Conservation (phyloP, 306 rosid genomes). For the Biancaea sappan region DNA sequence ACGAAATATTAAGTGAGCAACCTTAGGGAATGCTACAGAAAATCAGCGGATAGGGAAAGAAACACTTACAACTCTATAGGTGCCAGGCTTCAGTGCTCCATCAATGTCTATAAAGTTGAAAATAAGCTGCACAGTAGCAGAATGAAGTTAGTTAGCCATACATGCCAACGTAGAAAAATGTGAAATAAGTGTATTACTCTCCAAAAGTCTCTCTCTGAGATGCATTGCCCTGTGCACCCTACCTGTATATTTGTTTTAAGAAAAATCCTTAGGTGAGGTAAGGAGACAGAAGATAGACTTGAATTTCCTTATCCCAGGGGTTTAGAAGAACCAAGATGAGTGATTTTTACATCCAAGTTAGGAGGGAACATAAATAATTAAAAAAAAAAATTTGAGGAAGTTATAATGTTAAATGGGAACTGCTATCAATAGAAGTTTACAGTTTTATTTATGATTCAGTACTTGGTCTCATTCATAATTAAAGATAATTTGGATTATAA, state of each 20-base stretch:
- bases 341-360: background rate
- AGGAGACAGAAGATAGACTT: background rate
- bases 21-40: conserved; percentile 9
- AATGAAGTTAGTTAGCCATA: conserved; percentile 34
- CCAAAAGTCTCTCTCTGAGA: conserved; percentile 7
- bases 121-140: conserved; percentile 52
- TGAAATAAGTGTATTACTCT: background rate
- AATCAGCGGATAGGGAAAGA: conserved; percentile 29
- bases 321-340: background rate
- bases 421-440: background rate
- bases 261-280: background rate
- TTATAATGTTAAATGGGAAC: conserved; percentile 4
- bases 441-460: background rate
- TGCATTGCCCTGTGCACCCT: background rate
- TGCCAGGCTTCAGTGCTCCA: conserved; percentile 59
- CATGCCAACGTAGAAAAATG: background rate
- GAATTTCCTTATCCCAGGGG: background rate
- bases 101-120: conserved; percentile 65
- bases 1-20: background rate
- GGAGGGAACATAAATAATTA: background rate
- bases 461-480: background rate
- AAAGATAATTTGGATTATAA: background rate
- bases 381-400: too few species aligned
- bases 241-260: background rate
- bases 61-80: conserved; percentile 74